phyloP scores from a whole-genome alignment of 2,329 filamentous ascomycete species.

The Aspergillus aculeatinus region DNA sequence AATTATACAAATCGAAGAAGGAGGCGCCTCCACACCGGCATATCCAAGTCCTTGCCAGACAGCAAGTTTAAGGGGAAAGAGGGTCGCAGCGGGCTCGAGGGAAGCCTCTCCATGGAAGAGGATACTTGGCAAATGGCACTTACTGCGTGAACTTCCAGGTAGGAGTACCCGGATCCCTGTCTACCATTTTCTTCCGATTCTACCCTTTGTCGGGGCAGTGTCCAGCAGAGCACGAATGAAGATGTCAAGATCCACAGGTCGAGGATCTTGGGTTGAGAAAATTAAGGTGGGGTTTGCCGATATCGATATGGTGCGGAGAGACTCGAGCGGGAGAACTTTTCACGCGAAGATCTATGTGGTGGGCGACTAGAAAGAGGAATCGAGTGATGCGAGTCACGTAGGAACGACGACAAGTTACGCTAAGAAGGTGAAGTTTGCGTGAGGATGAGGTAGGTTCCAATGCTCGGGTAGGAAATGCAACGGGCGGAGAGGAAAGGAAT shows the following conservation, averaged over 20 bases:
- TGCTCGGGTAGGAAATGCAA: constrained; percentile 6
- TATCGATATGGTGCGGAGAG: constrained; percentile 14
- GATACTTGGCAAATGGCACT: constrained; percentile 42
- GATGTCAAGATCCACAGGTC: constrained; percentile 17
- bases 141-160: constrained; percentile 99
- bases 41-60: neutral
- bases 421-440: constrained; percentile 12
- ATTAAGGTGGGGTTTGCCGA: constrained; percentile 19
- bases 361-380: constrained; percentile 5
- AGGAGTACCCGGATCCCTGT: constrained; percentile 88
- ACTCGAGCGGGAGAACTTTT: constrained; percentile 6
- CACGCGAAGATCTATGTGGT: constrained; percentile 5
- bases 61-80: neutral
- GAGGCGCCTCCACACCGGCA: neutral
- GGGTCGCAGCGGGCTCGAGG: neutral
- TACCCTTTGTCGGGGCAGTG: constrained; percentile 30
- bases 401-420: constrained; percentile 14
- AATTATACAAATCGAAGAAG: neutral
- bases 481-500: constrained; percentile 14
- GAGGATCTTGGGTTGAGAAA: constrained; percentile 9
- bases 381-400: constrained; percentile 10
- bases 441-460: constrained; percentile 17
- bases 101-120: neutral
- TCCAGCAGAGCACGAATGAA: constrained; percentile 7
- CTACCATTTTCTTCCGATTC: constrained; percentile 74